These are phyloP conservation scores for Neoboletus brunneissimus DNA, from an alignment of 768 basidiomycete species.

Conservation along the genomic window DNA sequence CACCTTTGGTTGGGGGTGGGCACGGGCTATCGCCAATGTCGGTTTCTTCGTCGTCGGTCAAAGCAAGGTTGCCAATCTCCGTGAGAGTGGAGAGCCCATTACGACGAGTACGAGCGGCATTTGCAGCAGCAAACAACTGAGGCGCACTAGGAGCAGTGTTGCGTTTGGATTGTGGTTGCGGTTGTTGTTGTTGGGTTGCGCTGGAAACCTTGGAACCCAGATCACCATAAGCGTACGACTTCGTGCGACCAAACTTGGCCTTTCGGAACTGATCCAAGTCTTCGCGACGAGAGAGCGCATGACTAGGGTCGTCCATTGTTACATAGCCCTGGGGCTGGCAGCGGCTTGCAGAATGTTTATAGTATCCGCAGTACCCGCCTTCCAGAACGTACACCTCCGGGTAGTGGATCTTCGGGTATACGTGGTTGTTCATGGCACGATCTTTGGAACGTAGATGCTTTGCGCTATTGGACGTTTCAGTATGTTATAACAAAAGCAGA, in stretches of 20 bases:
- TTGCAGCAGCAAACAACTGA: constrained; percentile 66
- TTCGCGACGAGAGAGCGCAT: constrained; percentile 75
- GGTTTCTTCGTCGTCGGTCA: constrained; percentile 72
- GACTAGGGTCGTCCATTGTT: constrained; percentile 90
- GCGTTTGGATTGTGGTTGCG: constrained; percentile 49
- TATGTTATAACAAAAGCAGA: not conserved
- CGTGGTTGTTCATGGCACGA: constrained; percentile 80
- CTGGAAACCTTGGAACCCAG: constrained; percentile 41
- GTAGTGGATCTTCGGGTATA: constrained; percentile 91
- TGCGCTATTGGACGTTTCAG: constrained; percentile 52
- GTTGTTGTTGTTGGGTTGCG: constrained; percentile 36
- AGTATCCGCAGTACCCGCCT: constrained; percentile 93
- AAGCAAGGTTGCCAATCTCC: constrained; percentile 61
- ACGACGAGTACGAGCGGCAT: constrained; percentile 63
- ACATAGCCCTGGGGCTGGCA: constrained; percentile 86
- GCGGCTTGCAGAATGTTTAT: constrained; percentile 57
- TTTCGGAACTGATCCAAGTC: constrained; percentile 92
- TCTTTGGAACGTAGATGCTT: constrained; percentile 92
- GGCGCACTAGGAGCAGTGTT: constrained; percentile 63
- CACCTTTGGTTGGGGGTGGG: constrained; percentile 67
- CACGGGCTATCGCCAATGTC: constrained; percentile 87
- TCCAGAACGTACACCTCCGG: constrained; percentile 97
- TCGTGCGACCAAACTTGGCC: constrained; percentile 82
- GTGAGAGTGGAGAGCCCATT: constrained; percentile 60
- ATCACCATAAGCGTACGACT: constrained; percentile 93